Percentiles rank a stretch among this genome's conserved stretches.
Evolutionary conservation across 1,284 basidiomycete species (phyloP).

Genomic region (Apiotrichum gamsii): DNA sequence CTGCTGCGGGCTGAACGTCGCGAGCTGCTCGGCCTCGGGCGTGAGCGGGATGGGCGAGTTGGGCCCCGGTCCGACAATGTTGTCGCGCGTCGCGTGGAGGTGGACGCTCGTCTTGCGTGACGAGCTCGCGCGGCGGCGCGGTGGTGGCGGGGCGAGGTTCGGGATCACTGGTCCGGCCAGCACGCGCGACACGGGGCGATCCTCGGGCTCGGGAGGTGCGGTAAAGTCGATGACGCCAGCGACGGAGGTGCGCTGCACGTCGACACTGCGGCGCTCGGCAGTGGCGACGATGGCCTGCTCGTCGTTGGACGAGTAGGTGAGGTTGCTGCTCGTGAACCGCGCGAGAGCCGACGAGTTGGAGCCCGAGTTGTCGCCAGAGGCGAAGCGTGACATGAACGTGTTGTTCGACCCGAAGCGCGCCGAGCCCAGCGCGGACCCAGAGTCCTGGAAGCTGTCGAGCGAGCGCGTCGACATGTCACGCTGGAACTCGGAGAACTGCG

Average conservation of each 20-base stretch:
- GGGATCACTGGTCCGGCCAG: neutral
- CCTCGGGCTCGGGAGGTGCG: constrained; percentile 21
- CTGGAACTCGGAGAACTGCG: constrained; percentile 15
- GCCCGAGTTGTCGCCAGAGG: neutral
- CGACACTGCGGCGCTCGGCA: constrained; percentile 37
- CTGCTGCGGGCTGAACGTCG: no score
- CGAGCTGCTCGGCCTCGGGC: neutral
- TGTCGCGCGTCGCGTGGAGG: constrained; percentile 10
- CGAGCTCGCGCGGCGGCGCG: constrained; percentile 4
- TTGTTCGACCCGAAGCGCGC: neutral
- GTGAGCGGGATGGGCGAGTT: no score
- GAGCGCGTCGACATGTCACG: neutral
- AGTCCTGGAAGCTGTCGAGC: constrained; percentile 16
- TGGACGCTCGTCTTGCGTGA: constrained; percentile 6
- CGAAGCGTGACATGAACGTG: neutral
- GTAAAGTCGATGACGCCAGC: constrained; percentile 10
- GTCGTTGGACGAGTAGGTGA: constrained; percentile 14
- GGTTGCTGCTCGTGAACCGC: neutral
- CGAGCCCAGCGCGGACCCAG: constrained; percentile 8
- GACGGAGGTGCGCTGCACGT: constrained; percentile 28
- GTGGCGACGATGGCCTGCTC: constrained; percentile 36
- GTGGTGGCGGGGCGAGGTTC: neutral
- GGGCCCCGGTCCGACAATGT: constrained; percentile 5
- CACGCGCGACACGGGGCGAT: neutral
- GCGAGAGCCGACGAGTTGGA: neutral